phyloP scores from a whole-genome alignment of 2,329 filamentous ascomycete species.

The Parastagonospora avenae region DNA sequence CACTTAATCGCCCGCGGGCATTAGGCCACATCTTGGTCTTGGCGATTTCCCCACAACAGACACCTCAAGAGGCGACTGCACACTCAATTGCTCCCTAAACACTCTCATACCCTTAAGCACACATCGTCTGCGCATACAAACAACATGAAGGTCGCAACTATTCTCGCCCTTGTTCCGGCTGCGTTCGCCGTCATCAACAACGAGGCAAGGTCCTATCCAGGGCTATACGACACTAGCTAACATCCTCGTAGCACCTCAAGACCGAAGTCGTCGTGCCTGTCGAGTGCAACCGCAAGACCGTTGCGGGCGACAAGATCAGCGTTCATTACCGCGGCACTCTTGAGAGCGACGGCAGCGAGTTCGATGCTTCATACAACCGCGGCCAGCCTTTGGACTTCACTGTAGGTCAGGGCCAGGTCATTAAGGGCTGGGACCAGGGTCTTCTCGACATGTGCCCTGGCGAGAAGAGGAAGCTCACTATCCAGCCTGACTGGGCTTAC shows the following conservation, averaged over 20 bases:
- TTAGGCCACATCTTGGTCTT: slow-evolving; percentile 20
- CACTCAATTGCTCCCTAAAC: slow-evolving; percentile 2
- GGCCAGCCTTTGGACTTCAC: slow-evolving; percentile 77
- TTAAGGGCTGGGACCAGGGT: slow-evolving; percentile 95
- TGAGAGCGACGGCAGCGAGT: slow-evolving; percentile 65
- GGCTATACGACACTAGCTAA: slow-evolving; percentile 13
- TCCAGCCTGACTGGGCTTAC: slow-evolving; percentile 86
- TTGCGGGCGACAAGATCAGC: slow-evolving; percentile 73
- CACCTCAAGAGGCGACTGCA: neutral
- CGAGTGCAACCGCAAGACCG: slow-evolving; percentile 77
- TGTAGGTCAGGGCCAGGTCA: slow-evolving; percentile 83
- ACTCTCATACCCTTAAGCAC: slow-evolving; percentile 1
- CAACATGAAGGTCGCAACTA: slow-evolving; percentile 53
- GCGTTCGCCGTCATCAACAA: slow-evolving; percentile 45
- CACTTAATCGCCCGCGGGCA: neutral
- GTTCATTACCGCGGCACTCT: slow-evolving; percentile 88
- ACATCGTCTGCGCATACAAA: neutral
- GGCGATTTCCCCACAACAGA: slow-evolving; percentile 22
- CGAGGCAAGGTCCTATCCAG: slow-evolving; percentile 18
- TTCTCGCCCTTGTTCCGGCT: slow-evolving; percentile 58
- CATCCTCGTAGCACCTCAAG: slow-evolving; percentile 63
- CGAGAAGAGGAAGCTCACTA: slow-evolving; percentile 89
- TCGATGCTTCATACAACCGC: slow-evolving; percentile 71
- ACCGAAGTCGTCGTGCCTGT: slow-evolving; percentile 77
- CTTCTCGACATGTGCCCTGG: slow-evolving; percentile 95